Base-by-base conservation (phyloP, 352 stramenopile species). In the Phytopythium vexans region DNA sequence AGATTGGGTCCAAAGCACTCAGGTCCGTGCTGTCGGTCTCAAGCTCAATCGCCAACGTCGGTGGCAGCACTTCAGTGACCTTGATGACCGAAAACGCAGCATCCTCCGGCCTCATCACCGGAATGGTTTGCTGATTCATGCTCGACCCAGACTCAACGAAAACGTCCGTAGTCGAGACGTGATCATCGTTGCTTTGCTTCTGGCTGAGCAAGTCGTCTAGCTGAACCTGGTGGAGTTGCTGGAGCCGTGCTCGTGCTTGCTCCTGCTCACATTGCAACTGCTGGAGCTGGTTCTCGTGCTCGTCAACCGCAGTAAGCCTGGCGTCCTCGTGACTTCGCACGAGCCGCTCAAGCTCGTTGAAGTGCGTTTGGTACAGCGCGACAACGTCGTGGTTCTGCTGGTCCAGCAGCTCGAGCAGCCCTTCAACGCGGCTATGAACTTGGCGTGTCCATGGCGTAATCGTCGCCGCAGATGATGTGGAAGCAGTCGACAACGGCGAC, bases 301-400 rank as follows among this genome's bases (percentile, higher is more conserved):
- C 3, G 8, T 43, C 12, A 11, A 52, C 47, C 6, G 56, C 27
- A 3, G 33, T 21, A 8, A 10, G 6, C 16, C 21, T 38, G 31
- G 14, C 31, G 31, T 16, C 14, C 14, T 49, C 31, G 9, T 34
- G 15, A 12, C 11, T 42, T 27, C 21, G 21, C 9, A 43, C 34
- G 11, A 58, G 34, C 4, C 41, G 41, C 37, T 50, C 58, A 3
- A 71, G 49, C 52, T 77, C 77, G 46, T 72, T 86, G 57, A 86
- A 89, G 47, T 53, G 47, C 15, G 33, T 16, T 21, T 53, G 47
- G 47, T 53, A 53, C 34, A 53, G 47, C 47, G 36, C 34, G 15
- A 53, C 34, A 21, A 53, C 43, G 35, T 53, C 47, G 35, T 33
- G 15, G 47, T 53, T 53, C 47, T 53, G 47, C 21, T n/a, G n/a